Conservation (phyloP, 305 asterid species). For the Solanum hybrid region DNA sequence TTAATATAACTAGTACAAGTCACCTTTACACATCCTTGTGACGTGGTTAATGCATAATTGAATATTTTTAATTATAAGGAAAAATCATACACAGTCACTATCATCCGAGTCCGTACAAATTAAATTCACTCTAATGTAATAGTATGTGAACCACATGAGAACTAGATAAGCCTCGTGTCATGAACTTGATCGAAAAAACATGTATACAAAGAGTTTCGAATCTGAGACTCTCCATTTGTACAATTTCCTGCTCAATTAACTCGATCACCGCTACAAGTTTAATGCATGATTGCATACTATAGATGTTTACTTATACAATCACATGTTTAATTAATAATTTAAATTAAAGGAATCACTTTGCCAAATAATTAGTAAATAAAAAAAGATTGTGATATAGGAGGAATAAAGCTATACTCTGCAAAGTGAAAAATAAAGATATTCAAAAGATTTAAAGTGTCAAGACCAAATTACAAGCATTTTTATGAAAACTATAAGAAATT, state of each 20-base stretch:
- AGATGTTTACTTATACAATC: neutral
- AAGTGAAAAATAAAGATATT: neutral
- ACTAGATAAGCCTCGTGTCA: neutral
- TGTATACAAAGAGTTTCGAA: neutral
- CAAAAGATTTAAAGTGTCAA: neutral
- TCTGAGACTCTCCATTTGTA: rapidly evolving
- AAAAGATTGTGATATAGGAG: neutral
- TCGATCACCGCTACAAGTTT: neutral
- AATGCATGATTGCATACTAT: neutral
- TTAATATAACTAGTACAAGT: neutral
- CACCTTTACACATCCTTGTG: neutral
- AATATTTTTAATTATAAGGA: neutral
- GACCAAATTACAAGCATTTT: neutral
- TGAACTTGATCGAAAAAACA: neutral
- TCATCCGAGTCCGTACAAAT: rapidly evolving
- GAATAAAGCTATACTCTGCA: neutral
- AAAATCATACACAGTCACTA: neutral
- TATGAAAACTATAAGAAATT: neutral
- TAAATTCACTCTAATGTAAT: rapidly evolving
- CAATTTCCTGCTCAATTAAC: neutral
- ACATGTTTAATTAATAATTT: neutral
- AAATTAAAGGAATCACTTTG: neutral
- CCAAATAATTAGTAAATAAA: neutral
- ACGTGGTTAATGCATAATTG: neutral
- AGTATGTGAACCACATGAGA: rapidly evolving